A percentile compares a stretch with the other conserved stretches of the same genome.
phyloP scores from a whole-genome alignment of 148 eudicot species.

The Limonium bicolor region DNA sequence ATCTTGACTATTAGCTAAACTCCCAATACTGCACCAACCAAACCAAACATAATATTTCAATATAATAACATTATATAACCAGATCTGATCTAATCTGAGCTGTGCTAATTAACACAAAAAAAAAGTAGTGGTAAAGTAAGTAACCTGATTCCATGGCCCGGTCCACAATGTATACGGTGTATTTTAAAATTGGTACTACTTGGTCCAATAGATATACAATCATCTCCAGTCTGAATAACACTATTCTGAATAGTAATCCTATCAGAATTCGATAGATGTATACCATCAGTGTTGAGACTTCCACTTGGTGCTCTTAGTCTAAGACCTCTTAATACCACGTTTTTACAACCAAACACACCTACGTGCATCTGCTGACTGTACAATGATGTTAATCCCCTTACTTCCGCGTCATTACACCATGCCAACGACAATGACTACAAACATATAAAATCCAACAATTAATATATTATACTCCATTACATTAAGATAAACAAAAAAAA shows the following conservation, averaged over 20 bases:
- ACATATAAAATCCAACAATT: background rate
- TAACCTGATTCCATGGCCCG: constrained; percentile 6
- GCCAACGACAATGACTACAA: constrained; percentile 28
- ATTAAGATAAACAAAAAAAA: background rate
- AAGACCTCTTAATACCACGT: constrained; percentile 10
- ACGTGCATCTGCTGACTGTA: constrained; percentile 51
- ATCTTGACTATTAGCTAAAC: constrained; percentile 19
- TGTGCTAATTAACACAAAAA: too few relatives aligned
- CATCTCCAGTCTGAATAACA: constrained; percentile 3
- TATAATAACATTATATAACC: background rate
- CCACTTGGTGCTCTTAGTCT: background rate
- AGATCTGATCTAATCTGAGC: too few relatives aligned
- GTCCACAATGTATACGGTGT: constrained; percentile 3
- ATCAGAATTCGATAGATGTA: background rate
- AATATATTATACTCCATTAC: background rate
- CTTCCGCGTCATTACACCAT: constrained; percentile 19
- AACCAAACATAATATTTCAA: background rate
- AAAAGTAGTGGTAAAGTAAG: background rate
- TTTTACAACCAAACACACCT: constrained; percentile 19
- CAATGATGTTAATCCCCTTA: constrained; percentile 30
- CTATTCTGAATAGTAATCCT: background rate
- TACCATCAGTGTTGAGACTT: constrained; percentile 8
- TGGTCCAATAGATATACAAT: constrained; percentile 4
- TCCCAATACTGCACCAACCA: constrained; percentile 30
- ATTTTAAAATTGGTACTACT: background rate